Evolutionary conservation across 2,329 filamentous ascomycete genomes (phyloP).

Genomic region (Acrodontium crateriforme): DNA sequence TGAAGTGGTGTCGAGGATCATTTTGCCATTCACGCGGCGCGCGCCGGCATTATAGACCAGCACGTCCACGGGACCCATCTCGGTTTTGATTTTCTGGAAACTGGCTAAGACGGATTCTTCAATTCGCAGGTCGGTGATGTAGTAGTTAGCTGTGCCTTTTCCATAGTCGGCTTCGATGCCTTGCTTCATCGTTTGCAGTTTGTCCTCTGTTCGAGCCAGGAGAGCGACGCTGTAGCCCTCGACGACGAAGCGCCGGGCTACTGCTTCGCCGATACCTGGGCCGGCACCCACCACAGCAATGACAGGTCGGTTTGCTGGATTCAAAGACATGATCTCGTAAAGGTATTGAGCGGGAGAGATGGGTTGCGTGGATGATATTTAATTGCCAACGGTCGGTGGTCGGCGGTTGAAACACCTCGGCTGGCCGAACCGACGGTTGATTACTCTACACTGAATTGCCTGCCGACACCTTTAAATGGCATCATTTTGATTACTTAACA

Average conservation of each 20-base stretch:
- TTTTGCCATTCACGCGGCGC: conserved; percentile 11
- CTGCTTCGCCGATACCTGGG: conserved; percentile 15
- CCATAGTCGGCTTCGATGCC: conserved; percentile 9
- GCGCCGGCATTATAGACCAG: conserved; percentile 14
- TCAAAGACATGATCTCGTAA: conserved; percentile 11
- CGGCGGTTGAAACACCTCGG: too few relatives aligned
- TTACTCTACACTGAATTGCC: too few relatives aligned
- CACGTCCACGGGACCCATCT: conserved; percentile 10
- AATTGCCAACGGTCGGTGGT: too few relatives aligned
- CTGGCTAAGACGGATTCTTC: conserved; percentile 8
- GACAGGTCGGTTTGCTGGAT: conserved; percentile 8
- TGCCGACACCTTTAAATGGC: too few relatives aligned
- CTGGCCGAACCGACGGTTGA: too few relatives aligned
- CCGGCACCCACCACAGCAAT: conserved; percentile 15
- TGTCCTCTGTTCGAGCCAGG: conserved; percentile 14
- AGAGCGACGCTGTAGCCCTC: too few relatives aligned
- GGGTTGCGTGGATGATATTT: too few relatives aligned
- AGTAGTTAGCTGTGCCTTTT: conserved; percentile 9
- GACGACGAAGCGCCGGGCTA: conserved; percentile 13
- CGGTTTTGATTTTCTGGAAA: conserved; percentile 7
- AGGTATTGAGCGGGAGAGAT: too few relatives aligned
- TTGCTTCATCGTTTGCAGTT: conserved; percentile 10
- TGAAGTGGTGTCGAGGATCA: conserved; percentile 10
- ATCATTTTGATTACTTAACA: too few relatives aligned
- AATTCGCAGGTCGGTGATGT: conserved; percentile 10